Conservation (phyloP, 768 basidiomycete genomes). For the Sporobolomyces phaffii region DNA sequence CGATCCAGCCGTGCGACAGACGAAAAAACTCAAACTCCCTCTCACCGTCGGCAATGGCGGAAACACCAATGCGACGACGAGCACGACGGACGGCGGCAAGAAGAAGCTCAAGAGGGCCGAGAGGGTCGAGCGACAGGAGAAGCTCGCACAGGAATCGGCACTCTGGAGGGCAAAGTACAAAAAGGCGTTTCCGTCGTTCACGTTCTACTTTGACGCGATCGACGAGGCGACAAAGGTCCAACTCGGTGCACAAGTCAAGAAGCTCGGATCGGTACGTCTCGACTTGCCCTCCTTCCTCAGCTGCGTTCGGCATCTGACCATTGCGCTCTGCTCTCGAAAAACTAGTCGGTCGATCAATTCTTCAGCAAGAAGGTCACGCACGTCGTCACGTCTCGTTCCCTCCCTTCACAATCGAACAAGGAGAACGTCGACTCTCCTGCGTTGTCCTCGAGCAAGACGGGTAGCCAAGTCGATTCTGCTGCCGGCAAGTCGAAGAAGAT, state of each 20-base stretch:
- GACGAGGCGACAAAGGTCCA: conserved; percentile 50
- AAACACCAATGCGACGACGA: background rate
- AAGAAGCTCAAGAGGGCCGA: conserved; percentile 3
- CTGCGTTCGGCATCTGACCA: too few relatives aligned
- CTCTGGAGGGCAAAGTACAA: conserved; percentile 80
- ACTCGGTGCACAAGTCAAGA: conserved; percentile 57
- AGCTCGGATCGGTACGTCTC: conserved; percentile 64
- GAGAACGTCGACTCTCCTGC: conserved; percentile 26
- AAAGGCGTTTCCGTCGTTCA: conserved; percentile 73
- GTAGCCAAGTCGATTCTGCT: background rate
- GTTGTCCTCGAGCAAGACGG: background rate
- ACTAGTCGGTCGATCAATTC: conserved; percentile 75
- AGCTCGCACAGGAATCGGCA: conserved; percentile 38
- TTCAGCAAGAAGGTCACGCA: conserved; percentile 83
- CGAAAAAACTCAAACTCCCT: background rate
- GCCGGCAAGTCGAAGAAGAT: conserved; percentile 7
- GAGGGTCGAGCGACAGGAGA: conserved; percentile 27
- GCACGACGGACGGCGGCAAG: background rate
- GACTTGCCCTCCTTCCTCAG: conserved; percentile 7
- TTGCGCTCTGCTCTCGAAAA: background rate
- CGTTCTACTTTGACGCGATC: conserved; percentile 73
- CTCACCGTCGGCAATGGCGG: background rate
- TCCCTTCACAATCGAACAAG: conserved; percentile 26
- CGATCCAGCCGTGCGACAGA: background rate
- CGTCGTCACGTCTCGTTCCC: conserved; percentile 61